These are phyloP conservation scores for Solanum ahanhuiri DNA, from an alignment of 257 asterid genomes.

Conservation along the genomic window DNA sequence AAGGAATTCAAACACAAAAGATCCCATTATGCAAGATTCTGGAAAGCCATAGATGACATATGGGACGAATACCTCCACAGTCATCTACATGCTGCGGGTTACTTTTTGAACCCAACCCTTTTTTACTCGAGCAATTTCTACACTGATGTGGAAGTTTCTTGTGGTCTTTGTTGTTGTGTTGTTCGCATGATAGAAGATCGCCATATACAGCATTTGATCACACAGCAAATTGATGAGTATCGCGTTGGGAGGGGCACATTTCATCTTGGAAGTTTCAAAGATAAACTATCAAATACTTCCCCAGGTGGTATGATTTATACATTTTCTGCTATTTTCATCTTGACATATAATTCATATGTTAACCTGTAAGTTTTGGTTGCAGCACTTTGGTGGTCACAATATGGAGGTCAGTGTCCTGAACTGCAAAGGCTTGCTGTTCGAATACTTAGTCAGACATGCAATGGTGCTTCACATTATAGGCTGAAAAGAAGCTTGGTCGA, in stretches of 20 bases:
- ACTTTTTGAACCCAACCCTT: slow-evolving; percentile 42
- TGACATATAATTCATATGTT: neutral
- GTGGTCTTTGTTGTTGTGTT: slow-evolving; percentile 31
- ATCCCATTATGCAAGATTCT: slow-evolving; percentile 25
- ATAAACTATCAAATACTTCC: slow-evolving; percentile 6
- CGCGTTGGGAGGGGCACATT: slow-evolving; percentile 13
- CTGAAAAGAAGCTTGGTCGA: slow-evolving; percentile 34
- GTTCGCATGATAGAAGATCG: slow-evolving; percentile 15
- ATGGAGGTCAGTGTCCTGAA: slow-evolving; percentile 38
- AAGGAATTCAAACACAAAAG: slow-evolving; percentile 20
- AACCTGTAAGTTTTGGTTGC: slow-evolving; percentile 3
- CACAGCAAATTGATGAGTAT: slow-evolving; percentile 25
- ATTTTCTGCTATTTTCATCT: neutral
- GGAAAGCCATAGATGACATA: slow-evolving; percentile 48
- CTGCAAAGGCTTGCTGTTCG: slow-evolving; percentile 43
- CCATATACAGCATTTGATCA: slow-evolving; percentile 8
- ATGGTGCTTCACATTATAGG: slow-evolving; percentile 35
- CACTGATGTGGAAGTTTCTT: slow-evolving; percentile 39
- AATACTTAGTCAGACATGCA: slow-evolving; percentile 51
- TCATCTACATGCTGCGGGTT: slow-evolving; percentile 59
- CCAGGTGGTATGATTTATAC: slow-evolving; percentile 29
- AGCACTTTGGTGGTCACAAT: slow-evolving; percentile 58
- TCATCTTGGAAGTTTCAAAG: slow-evolving; percentile 11
- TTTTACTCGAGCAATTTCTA: slow-evolving; percentile 25
- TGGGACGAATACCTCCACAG: slow-evolving; percentile 47